Evolutionary conservation across 768 basidiomycete species (phyloP).

Genomic region (Cyclocybe aegerita): DNA sequence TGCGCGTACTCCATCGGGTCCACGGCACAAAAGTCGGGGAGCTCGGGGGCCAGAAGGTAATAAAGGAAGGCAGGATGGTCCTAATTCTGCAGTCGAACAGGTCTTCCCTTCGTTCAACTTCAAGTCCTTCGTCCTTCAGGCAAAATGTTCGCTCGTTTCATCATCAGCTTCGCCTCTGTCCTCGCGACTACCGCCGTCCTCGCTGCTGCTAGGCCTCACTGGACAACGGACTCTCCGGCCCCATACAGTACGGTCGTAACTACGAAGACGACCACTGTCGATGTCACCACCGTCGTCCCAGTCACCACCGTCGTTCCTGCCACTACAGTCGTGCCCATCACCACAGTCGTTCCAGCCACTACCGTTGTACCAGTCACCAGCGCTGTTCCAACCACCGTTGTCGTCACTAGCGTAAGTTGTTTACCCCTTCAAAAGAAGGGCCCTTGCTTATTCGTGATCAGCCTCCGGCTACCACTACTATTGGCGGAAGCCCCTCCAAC

Average conservation of each 20-base stretch:
- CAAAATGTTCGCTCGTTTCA: conserved; percentile 25
- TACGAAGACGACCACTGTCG: conserved; percentile 14
- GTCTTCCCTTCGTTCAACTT: conserved; percentile 8
- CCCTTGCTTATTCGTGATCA: background rate
- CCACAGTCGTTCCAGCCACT: conserved; percentile 5
- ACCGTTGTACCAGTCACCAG: conserved; percentile 8
- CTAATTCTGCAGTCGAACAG: conserved; percentile 20
- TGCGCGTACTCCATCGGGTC: no score
- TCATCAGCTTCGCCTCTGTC: conserved; percentile 18
- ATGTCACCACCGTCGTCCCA: conserved; percentile 9
- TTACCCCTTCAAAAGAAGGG: background rate
- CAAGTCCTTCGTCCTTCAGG: background rate
- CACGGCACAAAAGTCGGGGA: no score
- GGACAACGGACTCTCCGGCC: conserved; percentile 8
- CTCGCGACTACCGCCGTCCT: conserved; percentile 23
- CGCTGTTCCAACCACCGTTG: conserved; percentile 6
- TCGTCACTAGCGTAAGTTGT: conserved; percentile 12
- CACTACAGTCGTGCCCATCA: conserved; percentile 10
- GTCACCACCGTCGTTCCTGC: conserved; percentile 4
- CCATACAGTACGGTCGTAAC: conserved; percentile 12
- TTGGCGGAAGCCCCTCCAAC: conserved; percentile 16
- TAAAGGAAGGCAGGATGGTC: conserved; percentile 3
- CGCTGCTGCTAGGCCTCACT: conserved; percentile 25
- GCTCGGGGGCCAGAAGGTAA: background rate
- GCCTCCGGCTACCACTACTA: conserved; percentile 19